Evolutionary conservation across 2,329 filamentous ascomycete genomes (phyloP).

Genomic region (Byssoonygena ceratinophila): DNA sequence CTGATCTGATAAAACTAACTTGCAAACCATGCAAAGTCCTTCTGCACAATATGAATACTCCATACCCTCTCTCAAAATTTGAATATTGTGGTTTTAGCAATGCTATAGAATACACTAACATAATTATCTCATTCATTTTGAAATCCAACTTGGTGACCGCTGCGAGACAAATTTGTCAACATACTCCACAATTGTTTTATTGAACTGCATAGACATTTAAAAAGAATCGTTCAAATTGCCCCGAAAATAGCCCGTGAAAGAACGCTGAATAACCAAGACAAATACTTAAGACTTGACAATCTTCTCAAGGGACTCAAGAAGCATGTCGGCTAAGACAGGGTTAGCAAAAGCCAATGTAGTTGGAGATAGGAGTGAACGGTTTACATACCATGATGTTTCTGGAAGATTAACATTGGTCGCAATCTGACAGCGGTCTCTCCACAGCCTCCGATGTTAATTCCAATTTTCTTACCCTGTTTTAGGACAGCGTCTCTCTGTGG

Average conservation of each 20-base stretch:
- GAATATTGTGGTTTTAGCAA: no score
- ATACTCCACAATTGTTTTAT: no score
- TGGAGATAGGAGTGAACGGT: neutral
- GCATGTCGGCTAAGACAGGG: slow-evolving; percentile 52
- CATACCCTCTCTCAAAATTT: no score
- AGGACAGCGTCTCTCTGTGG: slow-evolving; percentile 70
- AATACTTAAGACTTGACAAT: slow-evolving; percentile 43
- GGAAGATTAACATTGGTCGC: slow-evolving; percentile 84
- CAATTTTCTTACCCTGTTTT: slow-evolving; percentile 63
- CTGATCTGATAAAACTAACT: slow-evolving; percentile 7
- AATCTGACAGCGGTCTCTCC: slow-evolving; percentile 66
- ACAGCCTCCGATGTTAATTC: slow-evolving; percentile 79
- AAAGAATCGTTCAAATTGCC: no score
- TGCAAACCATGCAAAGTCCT: neutral
- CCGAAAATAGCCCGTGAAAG: neutral
- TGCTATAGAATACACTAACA: no score
- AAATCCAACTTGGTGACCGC: no score
- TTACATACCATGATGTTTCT: slow-evolving; percentile 65
- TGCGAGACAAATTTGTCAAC: no score
- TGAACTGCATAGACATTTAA: no score
- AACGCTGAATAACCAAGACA: neutral
- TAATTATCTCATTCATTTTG: no score
- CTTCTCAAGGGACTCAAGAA: slow-evolving; percentile 69
- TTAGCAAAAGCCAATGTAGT: slow-evolving; percentile 7
- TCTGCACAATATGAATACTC: no score